A percentile compares a stretch with the other conserved stretches of the same genome.
Conservation (phyloP, 148 eudicot species). For the Silene latifolia region DNA sequence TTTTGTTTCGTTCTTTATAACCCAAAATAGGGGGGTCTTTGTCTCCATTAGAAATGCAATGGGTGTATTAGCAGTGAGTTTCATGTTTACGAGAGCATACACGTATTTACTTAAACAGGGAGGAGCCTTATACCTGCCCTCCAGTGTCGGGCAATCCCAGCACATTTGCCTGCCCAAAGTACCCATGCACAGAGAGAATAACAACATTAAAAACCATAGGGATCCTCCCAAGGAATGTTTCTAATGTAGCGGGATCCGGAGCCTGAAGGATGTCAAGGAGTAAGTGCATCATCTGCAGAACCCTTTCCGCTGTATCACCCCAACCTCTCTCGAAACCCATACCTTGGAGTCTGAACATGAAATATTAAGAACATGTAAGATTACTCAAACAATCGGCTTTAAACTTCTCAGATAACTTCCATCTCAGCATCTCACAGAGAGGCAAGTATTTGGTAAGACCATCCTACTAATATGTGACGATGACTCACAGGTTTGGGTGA, state of each 20-base stretch:
- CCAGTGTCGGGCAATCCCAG: slow-evolving; percentile 98
- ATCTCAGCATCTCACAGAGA: not conserved
- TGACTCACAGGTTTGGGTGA: not conserved
- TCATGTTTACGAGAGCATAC: not conserved
- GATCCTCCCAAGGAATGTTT: slow-evolving; percentile 85
- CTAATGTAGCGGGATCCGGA: slow-evolving; percentile 83
- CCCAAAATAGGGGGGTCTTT: no score
- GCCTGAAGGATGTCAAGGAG: slow-evolving; percentile 96
- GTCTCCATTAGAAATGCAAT: no score
- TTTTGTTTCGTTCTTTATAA: no score
- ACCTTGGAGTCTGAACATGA: slow-evolving; percentile 58
- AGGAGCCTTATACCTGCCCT: slow-evolving; percentile 64
- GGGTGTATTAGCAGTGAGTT: not conserved
- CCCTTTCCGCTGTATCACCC: slow-evolving; percentile 79
- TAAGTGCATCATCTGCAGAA: slow-evolving; percentile 82
- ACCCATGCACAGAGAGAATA: slow-evolving; percentile 83
- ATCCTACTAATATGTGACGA: not conserved
- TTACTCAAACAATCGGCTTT: slow-evolving; percentile 1
- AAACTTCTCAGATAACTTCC: not conserved
- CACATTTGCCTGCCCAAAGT: slow-evolving; percentile 98
- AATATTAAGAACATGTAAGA: not conserved
- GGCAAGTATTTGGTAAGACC: not conserved
- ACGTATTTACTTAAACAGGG: no score
- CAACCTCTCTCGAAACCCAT: slow-evolving; percentile 98
- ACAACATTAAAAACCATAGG: slow-evolving; percentile 98